phyloP scores from a whole-genome alignment of 2,329 filamentous ascomycete species.

The Golovinomyces cichoracearum region DNA sequence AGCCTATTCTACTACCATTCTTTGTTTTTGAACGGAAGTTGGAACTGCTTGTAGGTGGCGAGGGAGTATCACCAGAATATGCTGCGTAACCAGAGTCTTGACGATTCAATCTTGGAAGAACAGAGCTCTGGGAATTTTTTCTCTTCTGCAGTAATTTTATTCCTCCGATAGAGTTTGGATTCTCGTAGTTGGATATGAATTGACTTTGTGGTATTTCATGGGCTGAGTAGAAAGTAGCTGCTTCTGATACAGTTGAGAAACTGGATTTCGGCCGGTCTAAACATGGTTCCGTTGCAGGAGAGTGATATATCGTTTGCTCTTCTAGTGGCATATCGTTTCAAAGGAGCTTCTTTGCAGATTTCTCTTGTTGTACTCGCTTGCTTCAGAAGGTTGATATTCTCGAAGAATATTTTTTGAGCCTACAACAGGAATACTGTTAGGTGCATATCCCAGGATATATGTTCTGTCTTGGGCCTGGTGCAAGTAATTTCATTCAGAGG shows the following conservation, averaged over 20 bases:
- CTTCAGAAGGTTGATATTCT: too few species aligned
- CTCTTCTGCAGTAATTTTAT: conserved; percentile 1
- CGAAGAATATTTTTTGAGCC: too few species aligned
- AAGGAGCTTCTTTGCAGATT: too few species aligned
- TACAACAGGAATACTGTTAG: too few species aligned
- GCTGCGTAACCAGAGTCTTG: conserved; percentile 13
- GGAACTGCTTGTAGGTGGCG: neutral
- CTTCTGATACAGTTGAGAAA: conserved; percentile 10
- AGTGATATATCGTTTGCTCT: neutral
- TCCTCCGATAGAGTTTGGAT: conserved; percentile 2
- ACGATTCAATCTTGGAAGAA: conserved; percentile 9
- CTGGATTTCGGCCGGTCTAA: conserved; percentile 11
- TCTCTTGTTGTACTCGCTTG: too few species aligned
- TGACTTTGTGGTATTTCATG: conserved; percentile 5
- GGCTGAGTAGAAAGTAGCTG: conserved; percentile 13
- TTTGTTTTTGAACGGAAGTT: neutral
- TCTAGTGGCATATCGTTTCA: neutral
- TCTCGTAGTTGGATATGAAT: conserved; percentile 6
- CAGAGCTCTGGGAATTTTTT: conserved; percentile 1
- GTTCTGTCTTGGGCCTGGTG: too few species aligned
- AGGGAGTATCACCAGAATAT: conserved; percentile 6
- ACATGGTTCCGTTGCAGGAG: neutral
- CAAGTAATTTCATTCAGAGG: too few species aligned
- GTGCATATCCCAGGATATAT: too few species aligned
- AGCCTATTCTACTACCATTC: neutral